These are phyloP conservation scores for Aspergillus intermedius DNA, from an alignment of 2,329 filamentous ascomycete genomes.

Conservation along the genomic window DNA sequence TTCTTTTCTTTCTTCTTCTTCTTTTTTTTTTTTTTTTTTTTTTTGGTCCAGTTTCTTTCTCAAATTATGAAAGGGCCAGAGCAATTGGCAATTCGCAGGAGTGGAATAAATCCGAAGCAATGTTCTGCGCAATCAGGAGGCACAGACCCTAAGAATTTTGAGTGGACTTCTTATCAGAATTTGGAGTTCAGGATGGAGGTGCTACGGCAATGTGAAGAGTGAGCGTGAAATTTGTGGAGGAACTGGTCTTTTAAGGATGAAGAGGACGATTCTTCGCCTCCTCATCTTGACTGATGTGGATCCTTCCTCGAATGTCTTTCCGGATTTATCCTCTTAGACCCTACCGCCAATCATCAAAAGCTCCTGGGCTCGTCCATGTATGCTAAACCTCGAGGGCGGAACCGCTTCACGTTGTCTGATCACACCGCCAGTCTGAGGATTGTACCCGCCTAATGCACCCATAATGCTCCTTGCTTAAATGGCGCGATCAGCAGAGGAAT, in stretches of 20 bases:
- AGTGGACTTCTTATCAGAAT: constrained; percentile 14
- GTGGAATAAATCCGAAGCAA: constrained; percentile 21
- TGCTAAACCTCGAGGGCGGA: no score
- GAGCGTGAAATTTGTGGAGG: constrained; percentile 17
- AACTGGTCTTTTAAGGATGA: constrained; percentile 24
- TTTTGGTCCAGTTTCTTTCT: constrained; percentile 18
- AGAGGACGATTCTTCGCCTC: constrained; percentile 5
- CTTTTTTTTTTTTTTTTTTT: no score
- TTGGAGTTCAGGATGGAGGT: constrained; percentile 17
- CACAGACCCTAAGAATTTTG: constrained; percentile 20
- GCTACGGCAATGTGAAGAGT: constrained; percentile 14
- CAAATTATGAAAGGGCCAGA: constrained; percentile 12
- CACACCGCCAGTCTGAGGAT: no score
- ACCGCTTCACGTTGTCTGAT: no score
- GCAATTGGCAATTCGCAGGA: constrained; percentile 16
- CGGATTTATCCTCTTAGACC: no score
- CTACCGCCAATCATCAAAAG: no score
- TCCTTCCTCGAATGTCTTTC: no score
- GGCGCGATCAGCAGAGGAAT: no score
- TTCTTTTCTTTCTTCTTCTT: no score
- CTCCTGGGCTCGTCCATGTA: no score
- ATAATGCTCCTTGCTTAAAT: no score
- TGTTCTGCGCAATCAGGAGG: constrained; percentile 17
- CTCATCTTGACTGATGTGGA: not conserved
- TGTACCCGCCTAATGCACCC: no score